Base-by-base conservation (phyloP, 805 yeast genomes). In the Yamadazyma laniorum region DNA sequence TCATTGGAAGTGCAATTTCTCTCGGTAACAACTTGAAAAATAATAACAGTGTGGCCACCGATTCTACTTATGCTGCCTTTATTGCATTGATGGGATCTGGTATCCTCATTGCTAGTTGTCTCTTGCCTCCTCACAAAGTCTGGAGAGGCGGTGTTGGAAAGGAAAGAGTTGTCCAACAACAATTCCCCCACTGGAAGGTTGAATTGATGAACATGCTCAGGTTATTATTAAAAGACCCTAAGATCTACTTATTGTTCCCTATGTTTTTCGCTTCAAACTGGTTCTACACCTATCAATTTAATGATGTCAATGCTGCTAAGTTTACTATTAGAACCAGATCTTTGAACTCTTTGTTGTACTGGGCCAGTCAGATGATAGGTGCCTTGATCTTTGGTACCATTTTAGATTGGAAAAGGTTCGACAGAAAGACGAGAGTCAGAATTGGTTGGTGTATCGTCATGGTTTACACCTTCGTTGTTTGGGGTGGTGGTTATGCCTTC, bases 211-310 rank as follows among this genome's bases (percentile, higher is more conserved):
- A 33, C 3, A 19, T 46, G 18, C 8, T 40, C 12, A 37, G 28
- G 14, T 19, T 41, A 28, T 32, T 46, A 9, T 29, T 21, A n/a
- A 34, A 31, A 22, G 33, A 43, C 29, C 75, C 75, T 33, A 63
- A 59, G 53, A 72, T 79, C 35, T 51, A 70, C 33, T 55, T 72
- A 18, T 50, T 77, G 54, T 72, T 80, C 67, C 85, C 85, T 30
- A 70, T 77, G 75, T 79, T 79, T 55, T 73, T 75, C 47, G 69
- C 80, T 19, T 75, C 84, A 25, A 79, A 79, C 63, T 79, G 80
- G 80, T 79, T 77, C 63, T 77, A 77, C 65, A 75, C 83, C 32
- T 79, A 79, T 57, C 82, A 79, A 58, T 78, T 75, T 51, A 77
- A 77, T 54, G 77, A 74, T 42, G 65, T 72, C 57, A 79, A 79